Base-by-base conservation (phyloP, 345 rosid genomes). In the Triadica sebifera region DNA sequence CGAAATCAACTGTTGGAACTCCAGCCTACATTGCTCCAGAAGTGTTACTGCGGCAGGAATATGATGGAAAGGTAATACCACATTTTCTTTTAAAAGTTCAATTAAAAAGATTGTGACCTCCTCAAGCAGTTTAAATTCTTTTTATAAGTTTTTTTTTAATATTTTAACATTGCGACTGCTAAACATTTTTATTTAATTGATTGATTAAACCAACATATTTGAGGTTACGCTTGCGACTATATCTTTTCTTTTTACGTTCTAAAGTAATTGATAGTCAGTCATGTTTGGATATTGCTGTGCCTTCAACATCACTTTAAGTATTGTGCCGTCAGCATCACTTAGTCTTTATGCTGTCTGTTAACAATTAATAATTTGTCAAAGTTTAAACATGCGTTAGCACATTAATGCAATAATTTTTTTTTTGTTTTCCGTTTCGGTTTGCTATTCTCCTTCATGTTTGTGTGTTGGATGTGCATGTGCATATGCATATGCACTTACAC, bases 21-120 rank as follows among this genome's bases (percentile, higher is more conserved):
- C 82, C 82, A 47, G 82, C 82, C 46, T 79, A 79, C 67, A 79
- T 79, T 46, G 82, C 82, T 65, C 82, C 82, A 24, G 82, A 79
- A 71, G 82, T 79, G 51, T 60, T 75, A 61, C 50, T 75, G 69
- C 70, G 62, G 65, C 82, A 75, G 47, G 79, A 79, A 52, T 79
- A 79, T 59, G 82, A 79, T 71, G 82, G 82, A 49, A 79, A 79
- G 82, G 82, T 79, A 74, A 62, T n/a, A 19, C 55, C 34, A 51
- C 47, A 43, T 29, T 53, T 47, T 13, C 12, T 55, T 59, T 52
- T 37, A 20, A 53, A 17, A 12, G 41, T 20, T 64, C 51, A 41
- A n/a, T 65, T 39, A 13, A 43, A 29, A 29, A 24, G 39, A 41
- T 41, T 41, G 56, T 70, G 22, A 20, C 55, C 69, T 41, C 17